Evolutionary conservation across 2,329 filamentous ascomycete genomes (phyloP).

Genomic region (Arachnomyces sp.): DNA sequence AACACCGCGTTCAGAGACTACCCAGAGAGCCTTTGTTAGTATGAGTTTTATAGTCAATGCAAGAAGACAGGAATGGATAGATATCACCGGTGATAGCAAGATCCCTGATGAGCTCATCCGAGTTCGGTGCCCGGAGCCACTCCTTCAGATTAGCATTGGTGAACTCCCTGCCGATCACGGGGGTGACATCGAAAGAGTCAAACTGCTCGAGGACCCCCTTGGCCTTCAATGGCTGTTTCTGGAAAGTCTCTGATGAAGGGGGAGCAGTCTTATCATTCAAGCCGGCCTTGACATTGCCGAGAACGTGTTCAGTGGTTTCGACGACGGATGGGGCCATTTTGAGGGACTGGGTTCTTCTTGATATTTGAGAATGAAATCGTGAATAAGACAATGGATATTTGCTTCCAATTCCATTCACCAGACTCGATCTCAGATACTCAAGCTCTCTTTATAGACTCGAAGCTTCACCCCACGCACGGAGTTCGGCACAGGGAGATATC

Average conservation of each 20-base stretch:
- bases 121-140: slow-evolving; percentile 32
- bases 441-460: too few species aligned
- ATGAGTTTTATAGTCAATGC: not conserved
- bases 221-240: slow-evolving; percentile 28
- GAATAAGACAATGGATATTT: too few species aligned
- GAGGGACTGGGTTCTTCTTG: too few species aligned
- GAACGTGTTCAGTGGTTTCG: slow-evolving; percentile 13
- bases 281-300: slow-evolving; percentile 12
- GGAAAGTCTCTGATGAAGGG: slow-evolving; percentile 10
- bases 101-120: slow-evolving; percentile 28
- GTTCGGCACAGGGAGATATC: too few species aligned
- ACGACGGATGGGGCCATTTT: slow-evolving; percentile 18
- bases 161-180: slow-evolving; percentile 46
- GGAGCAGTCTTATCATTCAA: slow-evolving; percentile 3
- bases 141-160: slow-evolving; percentile 41
- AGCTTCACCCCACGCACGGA: too few species aligned
- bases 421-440: too few species aligned
- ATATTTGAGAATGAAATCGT: too few species aligned
- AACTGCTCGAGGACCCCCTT: slow-evolving; percentile 37
- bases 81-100: slow-evolving; percentile 26
- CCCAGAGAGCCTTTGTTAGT: not conserved
- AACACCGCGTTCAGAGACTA: slow-evolving; percentile 47
- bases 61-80: not conserved
- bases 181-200: slow-evolving; percentile 43
- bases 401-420: too few species aligned